A percentile compares a stretch with the other conserved stretches of the same genome.
Conservation (phyloP, 768 basidiomycete species). For the Lactarius hengduanensis region DNA sequence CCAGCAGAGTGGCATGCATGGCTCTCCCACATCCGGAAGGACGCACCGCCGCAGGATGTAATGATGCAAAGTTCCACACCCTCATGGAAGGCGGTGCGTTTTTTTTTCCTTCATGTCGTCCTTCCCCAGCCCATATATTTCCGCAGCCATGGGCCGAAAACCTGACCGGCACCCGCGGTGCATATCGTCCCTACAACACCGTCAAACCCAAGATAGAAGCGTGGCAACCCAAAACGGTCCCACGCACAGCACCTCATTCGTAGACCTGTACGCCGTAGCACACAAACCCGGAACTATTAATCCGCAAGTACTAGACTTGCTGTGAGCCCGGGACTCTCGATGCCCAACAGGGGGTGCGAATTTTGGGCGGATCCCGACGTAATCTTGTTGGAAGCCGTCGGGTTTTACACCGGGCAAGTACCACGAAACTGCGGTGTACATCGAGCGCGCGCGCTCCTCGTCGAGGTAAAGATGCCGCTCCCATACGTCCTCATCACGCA, state of each 20-base stretch:
- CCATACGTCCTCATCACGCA: conserved; percentile 78
- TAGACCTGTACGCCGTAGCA: conserved; percentile 21
- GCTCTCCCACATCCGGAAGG: conserved; percentile 85
- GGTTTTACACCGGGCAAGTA: conserved; percentile 67
- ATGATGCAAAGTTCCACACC: conserved; percentile 68
- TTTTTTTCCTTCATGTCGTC: not conserved
- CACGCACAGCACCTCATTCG: conserved; percentile 41
- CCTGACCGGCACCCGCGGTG: conserved; percentile 89
- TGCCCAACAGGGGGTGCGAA: conserved; percentile 79
- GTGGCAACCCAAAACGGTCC: conserved; percentile 75
- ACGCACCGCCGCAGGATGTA: conserved; percentile 73
- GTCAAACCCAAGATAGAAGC: conserved; percentile 73
- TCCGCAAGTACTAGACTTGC: conserved; percentile 77
- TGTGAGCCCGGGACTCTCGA: conserved; percentile 92
- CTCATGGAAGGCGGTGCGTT: conserved; percentile 80
- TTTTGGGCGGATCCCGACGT: conserved; percentile 86
- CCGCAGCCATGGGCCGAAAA: conserved; percentile 80
- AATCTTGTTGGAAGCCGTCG: conserved; percentile 73
- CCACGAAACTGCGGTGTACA: conserved; percentile 66
- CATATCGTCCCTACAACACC: conserved; percentile 88
- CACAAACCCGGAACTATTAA: conserved; percentile 1
- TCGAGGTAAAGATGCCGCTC: conserved; percentile 58
- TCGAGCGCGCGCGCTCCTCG: conserved; percentile 57
- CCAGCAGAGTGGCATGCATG: conserved; percentile 98
- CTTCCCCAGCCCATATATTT: not conserved